phyloP scores from a whole-genome alignment of 1,284 basidiomycete species.

The Rhodotorula glutinis region DNA sequence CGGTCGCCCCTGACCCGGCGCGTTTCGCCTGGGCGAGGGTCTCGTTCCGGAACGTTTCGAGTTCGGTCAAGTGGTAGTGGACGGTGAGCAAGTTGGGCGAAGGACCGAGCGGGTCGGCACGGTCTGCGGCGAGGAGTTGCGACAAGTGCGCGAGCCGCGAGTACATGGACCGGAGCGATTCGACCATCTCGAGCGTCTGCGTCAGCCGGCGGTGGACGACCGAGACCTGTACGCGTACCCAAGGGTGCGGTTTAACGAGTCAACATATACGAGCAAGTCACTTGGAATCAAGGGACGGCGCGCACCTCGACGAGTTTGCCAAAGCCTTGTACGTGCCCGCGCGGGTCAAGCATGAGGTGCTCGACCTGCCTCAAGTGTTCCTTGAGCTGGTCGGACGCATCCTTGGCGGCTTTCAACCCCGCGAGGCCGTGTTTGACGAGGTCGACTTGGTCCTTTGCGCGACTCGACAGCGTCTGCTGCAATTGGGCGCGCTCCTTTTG shows the following conservation, averaged over 20 bases:
- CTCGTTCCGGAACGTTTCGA: constrained; percentile 90
- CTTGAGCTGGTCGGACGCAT: constrained; percentile 73
- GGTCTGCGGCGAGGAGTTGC: constrained; percentile 71
- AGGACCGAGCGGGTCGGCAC: constrained; percentile 68
- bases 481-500: constrained; percentile 38
- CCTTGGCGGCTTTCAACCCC: constrained; percentile 61
- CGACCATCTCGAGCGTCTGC: constrained; percentile 91
- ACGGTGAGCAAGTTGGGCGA: constrained; percentile 83
- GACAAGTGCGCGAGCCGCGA: constrained; percentile 75
- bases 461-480: constrained; percentile 29
- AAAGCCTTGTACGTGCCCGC: constrained; percentile 66
- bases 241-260: too few species aligned
- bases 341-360: constrained; percentile 67
- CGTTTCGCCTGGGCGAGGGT: constrained; percentile 88
- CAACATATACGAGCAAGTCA: too few species aligned
- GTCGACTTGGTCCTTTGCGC: constrained; percentile 90
- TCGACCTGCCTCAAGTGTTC: constrained; percentile 91
- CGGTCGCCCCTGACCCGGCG: constrained; percentile 48
- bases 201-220: constrained; percentile 93
- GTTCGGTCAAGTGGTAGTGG: constrained; percentile 82
- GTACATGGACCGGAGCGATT: constrained; percentile 85
- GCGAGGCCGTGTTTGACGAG: constrained; percentile 83
- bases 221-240: constrained; percentile 69
- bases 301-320: constrained; percentile 79
- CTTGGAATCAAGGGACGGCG: too few species aligned